phyloP scores from a whole-genome alignment of 2,329 filamentous ascomycete genomes.

The Nemania serpens region DNA sequence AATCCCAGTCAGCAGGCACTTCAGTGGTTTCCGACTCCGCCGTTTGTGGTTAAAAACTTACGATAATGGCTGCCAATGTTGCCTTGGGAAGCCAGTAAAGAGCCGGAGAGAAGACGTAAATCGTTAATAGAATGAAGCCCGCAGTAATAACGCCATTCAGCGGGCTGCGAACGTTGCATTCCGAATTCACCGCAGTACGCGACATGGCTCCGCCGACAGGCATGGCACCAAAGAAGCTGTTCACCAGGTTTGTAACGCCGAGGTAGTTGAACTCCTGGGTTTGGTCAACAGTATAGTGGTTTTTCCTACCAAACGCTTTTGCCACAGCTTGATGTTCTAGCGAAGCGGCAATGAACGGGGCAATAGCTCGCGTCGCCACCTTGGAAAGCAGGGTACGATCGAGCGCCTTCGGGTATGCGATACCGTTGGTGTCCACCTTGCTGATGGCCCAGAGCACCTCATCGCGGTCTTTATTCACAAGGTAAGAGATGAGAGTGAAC shows the following conservation, averaged over 20 bases:
- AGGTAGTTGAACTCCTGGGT: constrained; percentile 69
- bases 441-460: constrained; percentile 62
- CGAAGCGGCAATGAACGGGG: constrained; percentile 63
- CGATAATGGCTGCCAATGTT: constrained; percentile 66
- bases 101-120: constrained; percentile 64
- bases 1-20: neutral
- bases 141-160: constrained; percentile 64
- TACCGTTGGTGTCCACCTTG: constrained; percentile 60
- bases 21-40: constrained; percentile 4
- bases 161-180: constrained; percentile 65
- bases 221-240: constrained; percentile 68
- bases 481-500: constrained; percentile 67
- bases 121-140: constrained; percentile 63
- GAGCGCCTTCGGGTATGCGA: constrained; percentile 55
- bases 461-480: constrained; percentile 59
- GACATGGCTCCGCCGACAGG: constrained; percentile 69
- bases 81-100: constrained; percentile 72
- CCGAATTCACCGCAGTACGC: constrained; percentile 68
- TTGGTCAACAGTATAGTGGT: constrained; percentile 66
- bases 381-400: constrained; percentile 54
- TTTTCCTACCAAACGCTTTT: constrained; percentile 64
- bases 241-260: constrained; percentile 65
- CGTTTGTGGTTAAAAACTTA: constrained; percentile 35
- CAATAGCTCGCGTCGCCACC: constrained; percentile 59
- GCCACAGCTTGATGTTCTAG: constrained; percentile 69